Base-by-base conservation (phyloP, 2,329 filamentous ascomycete species). In the Fusarium albidum region DNA sequence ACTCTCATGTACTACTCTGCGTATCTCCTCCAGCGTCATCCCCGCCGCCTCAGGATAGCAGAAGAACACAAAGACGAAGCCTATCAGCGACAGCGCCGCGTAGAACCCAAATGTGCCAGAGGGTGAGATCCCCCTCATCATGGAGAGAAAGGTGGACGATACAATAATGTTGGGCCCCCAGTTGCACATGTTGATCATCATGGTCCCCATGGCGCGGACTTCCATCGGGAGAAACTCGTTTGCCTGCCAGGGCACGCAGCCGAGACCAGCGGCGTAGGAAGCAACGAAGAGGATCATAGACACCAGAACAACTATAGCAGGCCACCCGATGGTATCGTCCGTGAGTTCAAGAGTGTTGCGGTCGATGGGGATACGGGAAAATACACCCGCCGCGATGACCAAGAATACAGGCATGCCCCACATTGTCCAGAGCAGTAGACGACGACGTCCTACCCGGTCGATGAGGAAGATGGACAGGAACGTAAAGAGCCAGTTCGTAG, bases 31-130 rank as follows among this genome's bases (percentile, higher is more conserved):
- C 2, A 82, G 65, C 9, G 79, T 76, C 75, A 82, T 77, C 8
- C 79, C 79, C 39, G 79, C 77, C 6, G 79, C 78, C 57, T 82
- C 77, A 1, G 79, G 79, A 55, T 80, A 82, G 58, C 69, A 79
- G 67, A 79, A 75, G 27, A 74, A 71, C 14, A 80, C 71, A 49
- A 81, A 61, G 10, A 61, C 31, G n/a, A 47, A 52, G 6, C 57
- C 57, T 1, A 61, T 3, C 1, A 55, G 32, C 5, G 39, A 61
- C 6, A 61, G 29, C 10, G 41, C 57, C 3, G 57, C 55, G 15
- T 61, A 61, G 34, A 61, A 61, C 1, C 41, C 57, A 42, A 61
- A 61, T 3, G 57, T 52, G 3, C 57, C 57, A 5, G 51, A 50
- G 8, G 57, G 55, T 9, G 57, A 55, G 13, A 61, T 61, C 4